Base-by-base conservation (phyloP, 2,329 filamentous ascomycete species). In the Endothia cerciana region DNA sequence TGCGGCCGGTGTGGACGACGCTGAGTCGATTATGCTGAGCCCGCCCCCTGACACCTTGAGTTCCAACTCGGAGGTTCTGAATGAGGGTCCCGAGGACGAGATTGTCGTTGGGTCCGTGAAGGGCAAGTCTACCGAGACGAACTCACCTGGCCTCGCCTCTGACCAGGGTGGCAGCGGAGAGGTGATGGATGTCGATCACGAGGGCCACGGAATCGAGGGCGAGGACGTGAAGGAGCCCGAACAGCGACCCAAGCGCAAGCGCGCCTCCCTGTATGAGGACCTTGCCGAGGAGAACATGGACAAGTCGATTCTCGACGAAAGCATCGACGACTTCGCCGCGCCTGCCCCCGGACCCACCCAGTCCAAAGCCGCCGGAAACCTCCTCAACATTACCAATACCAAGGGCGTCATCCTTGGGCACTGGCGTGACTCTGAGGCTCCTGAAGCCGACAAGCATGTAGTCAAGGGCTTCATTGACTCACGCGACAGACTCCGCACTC, bases 401-500 rank as follows among this genome's bases (percentile, higher is more conserved):
- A 85, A 85, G 69, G 80, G 81, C 4, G 79, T 86, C 5, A 73
- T 82, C 5, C 77, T 89, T 8, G 87, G 87, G 1, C 83, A 85
- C 62, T 89, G 87, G 87, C 80, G 86, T 60, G 85, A 88, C 59
- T 89, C 87, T 0, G 76, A 77, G 3, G 82, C 85, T 0, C 80
- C 82, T 0, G 75, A 78, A 8, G 75, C 76, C 2, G 79, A 81
- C 17, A 88, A 86, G 71, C 87, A 89, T 72, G 81, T 81, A 0
- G 84, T 89, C 0, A 83, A 87, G 59, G 87, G 86, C 5, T 89
- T 89, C 67, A 88, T 89, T 59, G 87, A 89, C 67, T 78, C 85
- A 13, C 78, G 85, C 22, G 86, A 89, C 63, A 81, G 87, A 1
- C 80, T 89, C 1, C 84, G 87, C 33, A 89, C 86, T 2, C 81